Conservation (phyloP, 106 monocot species). For the Dendrobium chrysotoxum region DNA sequence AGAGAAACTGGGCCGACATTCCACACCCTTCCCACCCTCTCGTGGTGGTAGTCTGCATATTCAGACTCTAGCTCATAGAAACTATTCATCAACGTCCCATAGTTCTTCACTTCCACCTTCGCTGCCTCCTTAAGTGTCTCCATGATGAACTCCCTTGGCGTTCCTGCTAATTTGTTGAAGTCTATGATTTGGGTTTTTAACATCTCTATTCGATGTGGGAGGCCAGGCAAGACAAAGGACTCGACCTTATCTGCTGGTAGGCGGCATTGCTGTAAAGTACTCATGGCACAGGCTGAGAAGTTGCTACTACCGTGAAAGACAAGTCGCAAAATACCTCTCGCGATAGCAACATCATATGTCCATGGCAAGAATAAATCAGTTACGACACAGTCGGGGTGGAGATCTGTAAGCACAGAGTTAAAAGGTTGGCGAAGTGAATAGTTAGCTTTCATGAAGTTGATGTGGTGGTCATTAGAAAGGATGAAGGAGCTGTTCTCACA, state of each 20-base stretch:
- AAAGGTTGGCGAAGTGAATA: not conserved
- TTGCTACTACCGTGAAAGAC: conserved; percentile 22
- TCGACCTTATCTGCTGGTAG: not conserved
- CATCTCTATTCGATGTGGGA: conserved; percentile 30
- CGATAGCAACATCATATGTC: conserved; percentile 19
- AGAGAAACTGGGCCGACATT: conserved; percentile 12
- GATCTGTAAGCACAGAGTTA: not conserved
- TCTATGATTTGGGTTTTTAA: conserved; percentile 3
- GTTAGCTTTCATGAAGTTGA: conserved; percentile 7
- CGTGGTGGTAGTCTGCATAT: conserved; percentile 10
- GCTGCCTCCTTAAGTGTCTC: not conserved
- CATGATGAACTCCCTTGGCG: not conserved
- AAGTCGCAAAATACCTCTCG: conserved; percentile 17
- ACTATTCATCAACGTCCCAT: conserved; percentile 13
- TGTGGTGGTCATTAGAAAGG: not conserved
- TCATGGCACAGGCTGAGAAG: conserved; percentile 14
- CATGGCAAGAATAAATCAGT: conserved; percentile 30
- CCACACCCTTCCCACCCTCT: not conserved
- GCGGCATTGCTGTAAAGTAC: not conserved
- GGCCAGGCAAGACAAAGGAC: conserved; percentile 16
- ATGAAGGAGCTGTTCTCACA: conserved; percentile 14
- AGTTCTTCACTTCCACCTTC: conserved; percentile 5
- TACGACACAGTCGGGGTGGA: conserved; percentile 27
- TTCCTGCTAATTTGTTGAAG: not conserved
- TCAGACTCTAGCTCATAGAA: conserved; percentile 19